Percentiles rank a stretch among this genome's conserved stretches.
Evolutionary conservation across 148 eudicot species (phyloP).

Genomic region (Beta vulgaris): DNA sequence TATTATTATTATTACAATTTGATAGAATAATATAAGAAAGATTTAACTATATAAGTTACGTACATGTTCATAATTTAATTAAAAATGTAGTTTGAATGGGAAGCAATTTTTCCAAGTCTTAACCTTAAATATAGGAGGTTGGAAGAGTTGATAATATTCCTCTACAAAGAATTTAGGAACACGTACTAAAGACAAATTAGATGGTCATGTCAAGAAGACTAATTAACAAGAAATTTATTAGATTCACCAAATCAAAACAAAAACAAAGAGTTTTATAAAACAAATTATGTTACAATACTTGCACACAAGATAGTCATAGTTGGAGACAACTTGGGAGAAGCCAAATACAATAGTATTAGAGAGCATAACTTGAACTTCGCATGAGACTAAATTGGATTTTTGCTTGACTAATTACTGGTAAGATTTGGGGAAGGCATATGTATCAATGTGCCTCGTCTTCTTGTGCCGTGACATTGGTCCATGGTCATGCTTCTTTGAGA

Average conservation of each 20-base stretch:
- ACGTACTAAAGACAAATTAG: conserved; percentile 26
- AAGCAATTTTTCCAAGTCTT: conserved; percentile 58
- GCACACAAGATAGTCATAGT: neutral
- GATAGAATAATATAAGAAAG: neutral
- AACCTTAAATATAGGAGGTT: conserved; percentile 58
- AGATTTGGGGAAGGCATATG: neutral
- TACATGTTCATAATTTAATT: conserved; percentile 18
- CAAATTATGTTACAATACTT: neutral
- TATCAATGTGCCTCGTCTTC: neutral
- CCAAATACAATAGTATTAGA: neutral
- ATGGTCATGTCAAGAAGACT: conserved; percentile 22
- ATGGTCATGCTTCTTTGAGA: neutral
- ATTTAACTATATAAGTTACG: conserved; percentile 21
- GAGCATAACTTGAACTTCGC: neutral
- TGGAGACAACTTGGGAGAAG: conserved; percentile 19
- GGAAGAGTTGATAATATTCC: conserved; percentile 20
- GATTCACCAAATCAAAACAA: neutral
- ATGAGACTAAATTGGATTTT: neutral
- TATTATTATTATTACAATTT: neutral
- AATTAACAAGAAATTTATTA: neutral
- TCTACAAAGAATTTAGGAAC: conserved; percentile 1
- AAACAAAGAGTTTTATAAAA: neutral
- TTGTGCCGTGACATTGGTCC: neutral
- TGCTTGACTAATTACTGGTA: neutral
- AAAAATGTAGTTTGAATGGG: conserved; percentile 57